A percentile compares a stretch with the other conserved stretches of the same genome.
Evolutionary conservation across 169 alveolate genomes (phyloP).

Genomic region (Plasmodium yoelii): DNA sequence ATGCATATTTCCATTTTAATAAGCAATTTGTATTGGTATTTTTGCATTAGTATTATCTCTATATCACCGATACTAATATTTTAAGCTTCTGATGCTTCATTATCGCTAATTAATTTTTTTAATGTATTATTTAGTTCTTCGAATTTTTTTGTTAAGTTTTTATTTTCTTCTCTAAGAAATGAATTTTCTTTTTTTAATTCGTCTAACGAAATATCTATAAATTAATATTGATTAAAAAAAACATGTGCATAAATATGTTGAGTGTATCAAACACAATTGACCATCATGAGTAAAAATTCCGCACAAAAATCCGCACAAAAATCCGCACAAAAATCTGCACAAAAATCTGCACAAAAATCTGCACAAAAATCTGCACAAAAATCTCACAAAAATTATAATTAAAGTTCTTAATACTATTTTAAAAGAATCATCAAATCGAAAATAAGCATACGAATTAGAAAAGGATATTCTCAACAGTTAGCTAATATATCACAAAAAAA

Average conservation of each 20-base stretch:
- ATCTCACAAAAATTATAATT: too few species aligned
- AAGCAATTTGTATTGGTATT: not conserved
- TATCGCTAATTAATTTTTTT: constrained; percentile 23
- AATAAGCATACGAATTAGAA: too few species aligned
- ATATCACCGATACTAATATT: not conserved
- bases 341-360: too few species aligned
- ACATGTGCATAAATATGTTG: not conserved
- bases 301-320: too few species aligned
- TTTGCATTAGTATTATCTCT: not conserved
- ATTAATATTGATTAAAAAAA: not conserved
- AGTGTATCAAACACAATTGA: too few species aligned
- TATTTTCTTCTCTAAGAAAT: constrained; percentile 61
- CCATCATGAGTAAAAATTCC: too few species aligned
- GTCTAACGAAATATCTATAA: constrained; percentile 42
- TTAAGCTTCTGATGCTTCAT: not conserved
- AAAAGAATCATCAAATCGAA: too few species aligned
- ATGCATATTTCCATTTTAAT: not conserved
- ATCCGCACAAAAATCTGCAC: too few species aligned
- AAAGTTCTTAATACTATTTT: too few species aligned
- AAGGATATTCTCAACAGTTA: too few species aligned
- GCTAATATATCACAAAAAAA: too few species aligned
- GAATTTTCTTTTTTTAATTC: constrained; percentile 56
- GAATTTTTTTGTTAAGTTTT: constrained; percentile 44
- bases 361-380: too few species aligned
- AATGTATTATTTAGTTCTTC: constrained; percentile 64